Evolutionary conservation across 306 rosid species (phyloP).

Genomic region (Carpinus viminea): DNA sequence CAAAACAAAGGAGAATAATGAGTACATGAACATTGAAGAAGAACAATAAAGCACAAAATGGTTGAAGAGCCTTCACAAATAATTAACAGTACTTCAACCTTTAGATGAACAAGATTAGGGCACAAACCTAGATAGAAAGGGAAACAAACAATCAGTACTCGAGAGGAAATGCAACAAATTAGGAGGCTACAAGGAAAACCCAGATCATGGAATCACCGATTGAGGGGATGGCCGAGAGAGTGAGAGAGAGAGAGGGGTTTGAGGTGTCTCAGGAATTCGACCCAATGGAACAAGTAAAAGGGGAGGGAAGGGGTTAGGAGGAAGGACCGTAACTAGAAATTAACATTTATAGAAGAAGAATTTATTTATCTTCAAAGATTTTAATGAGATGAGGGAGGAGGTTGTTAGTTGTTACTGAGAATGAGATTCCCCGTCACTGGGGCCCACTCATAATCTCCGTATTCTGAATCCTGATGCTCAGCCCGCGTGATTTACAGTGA

Average conservation of each 20-base stretch:
- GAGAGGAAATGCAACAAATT: not conserved
- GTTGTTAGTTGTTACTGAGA: too few relatives aligned
- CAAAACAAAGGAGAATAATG: not conserved
- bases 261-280: not conserved
- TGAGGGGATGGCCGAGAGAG: not conserved
- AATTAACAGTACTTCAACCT: not conserved
- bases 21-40: not conserved
- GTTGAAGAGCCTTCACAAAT: not conserved
- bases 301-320: not conserved
- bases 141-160: not conserved
- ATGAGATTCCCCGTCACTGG: too few relatives aligned
- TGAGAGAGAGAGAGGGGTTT: not conserved
- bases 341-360: not conserved
- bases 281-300: not conserved
- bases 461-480: not conserved
- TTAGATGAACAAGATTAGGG: not conserved
- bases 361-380: not conserved
- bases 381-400: not conserved
- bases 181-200: not conserved
- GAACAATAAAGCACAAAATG: too few relatives aligned
- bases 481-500: too few relatives aligned
- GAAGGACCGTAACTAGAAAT: not conserved
- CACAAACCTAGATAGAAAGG: too few relatives aligned
- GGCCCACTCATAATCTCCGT: not conserved
- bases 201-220: not conserved